phyloP scores from a whole-genome alignment of 768 basidiomycete genomes.

The Tricholoma matsutake region DNA sequence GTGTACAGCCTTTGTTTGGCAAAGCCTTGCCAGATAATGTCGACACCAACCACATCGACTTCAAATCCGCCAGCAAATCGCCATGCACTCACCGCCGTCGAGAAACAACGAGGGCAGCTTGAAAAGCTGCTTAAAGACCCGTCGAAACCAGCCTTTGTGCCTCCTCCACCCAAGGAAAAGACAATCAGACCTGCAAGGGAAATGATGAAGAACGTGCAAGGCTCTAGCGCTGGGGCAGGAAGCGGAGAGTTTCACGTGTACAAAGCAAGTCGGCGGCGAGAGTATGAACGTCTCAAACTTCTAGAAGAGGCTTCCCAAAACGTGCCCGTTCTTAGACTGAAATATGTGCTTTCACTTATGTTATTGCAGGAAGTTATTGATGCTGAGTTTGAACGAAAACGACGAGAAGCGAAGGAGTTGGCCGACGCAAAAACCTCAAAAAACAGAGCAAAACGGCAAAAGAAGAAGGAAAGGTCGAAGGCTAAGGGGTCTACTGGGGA shows the following conservation, averaged over 20 bases:
- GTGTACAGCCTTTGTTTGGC: not conserved
- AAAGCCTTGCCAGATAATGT: not conserved
- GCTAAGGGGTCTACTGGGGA: slow-evolving; percentile 30
- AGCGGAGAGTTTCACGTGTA: slow-evolving; percentile 99
- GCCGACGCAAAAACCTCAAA: slow-evolving; percentile 91
- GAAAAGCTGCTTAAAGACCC: slow-evolving; percentile 91
- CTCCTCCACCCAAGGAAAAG: slow-evolving; percentile 80
- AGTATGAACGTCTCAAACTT: slow-evolving; percentile 91
- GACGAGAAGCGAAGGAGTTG: slow-evolving; percentile 62
- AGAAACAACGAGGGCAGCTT: slow-evolving; percentile 62
- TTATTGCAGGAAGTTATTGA: slow-evolving; percentile 60
- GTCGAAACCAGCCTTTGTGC: slow-evolving; percentile 73
- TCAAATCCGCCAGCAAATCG: slow-evolving; percentile 36
- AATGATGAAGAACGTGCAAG: slow-evolving; percentile 99
- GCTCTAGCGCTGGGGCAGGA: slow-evolving; percentile 95
- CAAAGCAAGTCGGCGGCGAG: slow-evolving; percentile 89
- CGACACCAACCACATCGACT: slow-evolving; percentile 18
- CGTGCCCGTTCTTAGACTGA: slow-evolving; percentile 40
- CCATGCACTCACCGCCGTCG: slow-evolving; percentile 51
- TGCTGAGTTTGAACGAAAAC: slow-evolving; percentile 72
- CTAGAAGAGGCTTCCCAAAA: slow-evolving; percentile 81
- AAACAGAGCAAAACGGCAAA: slow-evolving; percentile 90
- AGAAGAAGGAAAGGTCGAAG: slow-evolving; percentile 80
- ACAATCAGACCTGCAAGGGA: slow-evolving; percentile 77
- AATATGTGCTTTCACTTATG: slow-evolving; percentile 4